Percentiles rank a stretch among this genome's conserved stretches.
Evolutionary conservation across 2,329 filamentous ascomycete genomes (phyloP).

Genomic region (Colletotrichum gigasporum): DNA sequence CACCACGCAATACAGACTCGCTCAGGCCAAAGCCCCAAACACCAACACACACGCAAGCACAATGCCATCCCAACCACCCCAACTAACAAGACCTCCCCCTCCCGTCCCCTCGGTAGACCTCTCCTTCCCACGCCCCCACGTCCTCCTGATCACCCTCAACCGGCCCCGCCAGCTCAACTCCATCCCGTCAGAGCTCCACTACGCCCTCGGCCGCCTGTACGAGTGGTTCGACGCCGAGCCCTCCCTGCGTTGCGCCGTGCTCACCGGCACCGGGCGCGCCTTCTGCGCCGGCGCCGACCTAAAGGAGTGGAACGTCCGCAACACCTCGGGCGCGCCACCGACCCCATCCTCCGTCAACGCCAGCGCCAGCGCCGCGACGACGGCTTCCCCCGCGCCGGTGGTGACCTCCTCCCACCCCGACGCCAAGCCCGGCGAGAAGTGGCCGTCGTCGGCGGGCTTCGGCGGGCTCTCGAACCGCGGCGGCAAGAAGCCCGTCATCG

Average conservation of each 20-base stretch:
- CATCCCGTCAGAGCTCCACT: conserved; percentile 59
- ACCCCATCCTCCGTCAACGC: background rate
- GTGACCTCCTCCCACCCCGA: conserved; percentile 9
- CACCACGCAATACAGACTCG: background rate
- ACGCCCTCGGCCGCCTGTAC: conserved; percentile 53
- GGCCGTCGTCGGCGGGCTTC: conserved; percentile 23
- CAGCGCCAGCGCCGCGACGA: background rate
- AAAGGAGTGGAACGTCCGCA: conserved; percentile 67
- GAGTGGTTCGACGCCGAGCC: conserved; percentile 72
- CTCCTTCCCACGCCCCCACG: conserved; percentile 61
- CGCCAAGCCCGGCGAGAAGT: conserved; percentile 19
- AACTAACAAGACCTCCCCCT: conserved; percentile 10
- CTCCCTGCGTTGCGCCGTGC: conserved; percentile 66
- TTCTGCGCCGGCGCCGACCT: conserved; percentile 77
- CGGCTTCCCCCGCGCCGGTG: background rate
- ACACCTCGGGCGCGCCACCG: conserved; percentile 37
- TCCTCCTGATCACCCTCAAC: conserved; percentile 69
- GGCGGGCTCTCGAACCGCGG: conserved; percentile 65
- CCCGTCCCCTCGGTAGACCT: conserved; percentile 36
- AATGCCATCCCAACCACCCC: conserved; percentile 1
- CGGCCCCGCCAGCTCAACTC: conserved; percentile 68
- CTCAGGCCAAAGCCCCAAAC: conserved; percentile 1
- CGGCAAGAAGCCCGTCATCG: conserved; percentile 80
- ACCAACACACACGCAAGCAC: background rate
- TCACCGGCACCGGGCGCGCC: conserved; percentile 70